Percentiles rank a stretch among this genome's conserved stretches.
These are phyloP conservation scores for Beauveria sp. DNA, from an alignment of 2,329 filamentous ascomycete species.

Conservation along the genomic window DNA sequence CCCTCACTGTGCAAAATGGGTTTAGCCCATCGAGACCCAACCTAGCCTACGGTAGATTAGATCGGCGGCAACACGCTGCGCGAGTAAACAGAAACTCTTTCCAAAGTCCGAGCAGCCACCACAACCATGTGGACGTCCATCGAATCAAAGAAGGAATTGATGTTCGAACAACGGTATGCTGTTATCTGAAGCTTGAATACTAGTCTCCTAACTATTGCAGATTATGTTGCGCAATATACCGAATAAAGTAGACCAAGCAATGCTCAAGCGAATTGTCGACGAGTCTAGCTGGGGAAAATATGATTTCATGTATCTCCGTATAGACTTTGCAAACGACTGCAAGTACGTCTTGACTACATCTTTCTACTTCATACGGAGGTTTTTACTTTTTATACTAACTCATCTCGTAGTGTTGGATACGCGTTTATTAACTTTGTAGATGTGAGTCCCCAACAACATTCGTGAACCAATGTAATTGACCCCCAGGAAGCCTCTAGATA, in stretches of 20 bases:
- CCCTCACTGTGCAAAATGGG: slow-evolving; percentile 28
- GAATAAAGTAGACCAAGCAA: slow-evolving; percentile 73
- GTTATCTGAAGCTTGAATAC: background rate
- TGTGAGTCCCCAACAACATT: slow-evolving; percentile 39
- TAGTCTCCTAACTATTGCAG: slow-evolving; percentile 31
- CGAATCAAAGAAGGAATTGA: slow-evolving; percentile 60
- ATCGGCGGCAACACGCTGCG: slow-evolving; percentile 43
- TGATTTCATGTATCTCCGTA: slow-evolving; percentile 92
- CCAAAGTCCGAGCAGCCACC: slow-evolving; percentile 42
- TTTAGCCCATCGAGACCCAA: slow-evolving; percentile 33
- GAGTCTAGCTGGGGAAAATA: slow-evolving; percentile 73
- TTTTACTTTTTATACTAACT: background rate
- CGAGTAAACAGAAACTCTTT: slow-evolving; percentile 39
- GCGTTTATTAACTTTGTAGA: slow-evolving; percentile 94
- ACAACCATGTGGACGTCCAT: slow-evolving; percentile 55
- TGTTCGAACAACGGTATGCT: slow-evolving; percentile 64
- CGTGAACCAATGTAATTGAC: slow-evolving; percentile 26
- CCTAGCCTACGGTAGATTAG: slow-evolving; percentile 26
- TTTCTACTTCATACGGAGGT: no score
- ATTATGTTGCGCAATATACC: slow-evolving; percentile 96
- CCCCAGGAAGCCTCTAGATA: slow-evolving; percentile 54
- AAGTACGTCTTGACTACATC: slow-evolving; percentile 45
- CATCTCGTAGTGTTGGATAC: slow-evolving; percentile 69
- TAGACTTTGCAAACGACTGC: slow-evolving; percentile 78
- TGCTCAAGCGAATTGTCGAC: slow-evolving; percentile 74